Evolutionary conservation across 768 basidiomycete species (phyloP), one percentile per base, ranked within the genome.

Genomic region (Pisolithus microcarpus): DNA sequence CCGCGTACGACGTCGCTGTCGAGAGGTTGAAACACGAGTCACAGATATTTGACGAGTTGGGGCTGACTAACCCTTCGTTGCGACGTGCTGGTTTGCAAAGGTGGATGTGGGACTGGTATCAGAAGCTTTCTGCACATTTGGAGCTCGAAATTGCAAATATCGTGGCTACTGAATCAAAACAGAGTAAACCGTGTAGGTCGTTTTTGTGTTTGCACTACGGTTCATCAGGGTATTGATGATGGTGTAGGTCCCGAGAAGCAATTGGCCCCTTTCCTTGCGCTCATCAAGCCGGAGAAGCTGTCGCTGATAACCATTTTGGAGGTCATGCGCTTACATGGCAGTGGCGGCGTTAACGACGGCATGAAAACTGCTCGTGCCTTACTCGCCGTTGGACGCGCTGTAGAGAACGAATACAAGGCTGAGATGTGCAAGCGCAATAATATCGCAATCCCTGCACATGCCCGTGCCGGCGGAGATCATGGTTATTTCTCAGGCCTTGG

Each of bases 21-120:
- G 79, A 82, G 58, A 81, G 87, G 9, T 72, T 88, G 53, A 74
- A 78, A 62, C 79, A 82, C 50, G 80, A 90, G 59, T 69, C 76
- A 8, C 75, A 83, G 51, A 46, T 75, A 1, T 76, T 91, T 47
- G 73, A 78, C 5, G 70, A 75, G 26, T 71, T 85, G 16, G 84
- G 84, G 13, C 57, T 89, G 21, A 75, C 65, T 24, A 72, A 70
- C 52, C 68, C 67, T 18, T 67, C 69, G 8, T 67, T 81, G 48
- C 72, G 70, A 40, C 67, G 71, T 26, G 69, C 70, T 15, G 75
- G 80, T 55, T 69, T 94, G 23, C 81, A 83, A 56, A 65, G 69
- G 38, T 87, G 85, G 86, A 90, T 95, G 87, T 91, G 86, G 85
- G 70, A 79, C 7, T 95, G 91, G 91, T 85, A 91, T 59, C 59